These are phyloP conservation scores for Paecilomyces sp. DNA, from an alignment of 2,329 filamentous ascomycete genomes.

Conservation along the genomic window DNA sequence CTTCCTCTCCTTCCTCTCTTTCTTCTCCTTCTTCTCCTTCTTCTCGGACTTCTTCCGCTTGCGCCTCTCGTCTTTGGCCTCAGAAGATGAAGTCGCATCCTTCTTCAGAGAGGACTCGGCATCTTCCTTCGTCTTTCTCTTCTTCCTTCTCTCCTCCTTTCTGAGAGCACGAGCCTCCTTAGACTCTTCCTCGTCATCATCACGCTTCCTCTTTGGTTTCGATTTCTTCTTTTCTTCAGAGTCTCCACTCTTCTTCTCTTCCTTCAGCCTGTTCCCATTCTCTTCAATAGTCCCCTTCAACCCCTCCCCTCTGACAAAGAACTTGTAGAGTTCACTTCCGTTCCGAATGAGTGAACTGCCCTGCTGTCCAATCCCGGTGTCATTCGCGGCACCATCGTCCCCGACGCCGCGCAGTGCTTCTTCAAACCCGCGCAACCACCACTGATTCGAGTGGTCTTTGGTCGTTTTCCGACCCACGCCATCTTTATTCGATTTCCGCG, in stretches of 20 bases:
- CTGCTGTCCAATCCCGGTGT: conserved; percentile 46
- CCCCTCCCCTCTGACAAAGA: conserved; percentile 75
- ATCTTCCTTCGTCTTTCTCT: conserved; percentile 12
- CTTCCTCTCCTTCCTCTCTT: conserved; percentile 15
- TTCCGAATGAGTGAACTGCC: conserved; percentile 36
- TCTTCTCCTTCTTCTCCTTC: conserved; percentile 14
- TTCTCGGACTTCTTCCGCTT: conserved; percentile 18
- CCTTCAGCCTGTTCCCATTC: conserved; percentile 2
- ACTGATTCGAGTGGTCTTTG: conserved; percentile 65
- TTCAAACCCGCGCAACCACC: conserved; percentile 96
- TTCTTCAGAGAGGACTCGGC: not conserved
- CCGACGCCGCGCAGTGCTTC: conserved; percentile 74
- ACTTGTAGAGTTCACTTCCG: conserved; percentile 61
- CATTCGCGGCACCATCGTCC: conserved; percentile 53
- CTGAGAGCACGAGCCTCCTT: conserved; percentile 27
- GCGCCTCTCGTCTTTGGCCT: conserved; percentile 4
- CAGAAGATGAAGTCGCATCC: conserved; percentile 5
- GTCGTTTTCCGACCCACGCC: conserved; percentile 73
- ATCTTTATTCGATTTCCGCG: conserved; percentile 72
- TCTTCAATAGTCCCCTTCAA: conserved; percentile 59
- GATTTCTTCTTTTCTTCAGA: conserved; percentile 9
- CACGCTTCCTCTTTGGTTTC: conserved; percentile 28
- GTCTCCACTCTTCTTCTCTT: conserved; percentile 8
- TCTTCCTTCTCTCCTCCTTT: conserved; percentile 17
- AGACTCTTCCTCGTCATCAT: conserved; percentile 14